Evolutionary conservation across 306 rosid species (phyloP).

Genomic region (Luffa aegyptiaca): DNA sequence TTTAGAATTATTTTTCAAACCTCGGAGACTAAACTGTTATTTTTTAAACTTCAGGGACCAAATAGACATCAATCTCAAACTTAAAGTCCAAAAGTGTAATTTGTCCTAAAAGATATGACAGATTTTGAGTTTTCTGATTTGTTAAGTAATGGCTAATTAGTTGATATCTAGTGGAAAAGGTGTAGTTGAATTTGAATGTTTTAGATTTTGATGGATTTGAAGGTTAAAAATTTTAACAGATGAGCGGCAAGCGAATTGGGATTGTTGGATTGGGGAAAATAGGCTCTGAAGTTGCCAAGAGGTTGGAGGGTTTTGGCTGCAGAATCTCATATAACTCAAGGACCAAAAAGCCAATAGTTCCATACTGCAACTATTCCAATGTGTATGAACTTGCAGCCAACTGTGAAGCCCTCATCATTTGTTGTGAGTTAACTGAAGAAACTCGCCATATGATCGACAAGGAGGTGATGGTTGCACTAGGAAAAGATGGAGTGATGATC

Average conservation of each 20-base stretch:
- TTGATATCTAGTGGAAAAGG: no score
- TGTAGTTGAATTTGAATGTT: no score
- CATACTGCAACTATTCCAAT: conserved; percentile 26
- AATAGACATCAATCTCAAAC: no score
- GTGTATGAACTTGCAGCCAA: conserved; percentile 30
- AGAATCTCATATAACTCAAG: conserved; percentile 33
- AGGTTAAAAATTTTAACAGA: conserved; percentile 11
- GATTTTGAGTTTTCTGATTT: not conserved
- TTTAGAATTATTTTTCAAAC: no score
- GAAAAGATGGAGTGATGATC: conserved; percentile 31
- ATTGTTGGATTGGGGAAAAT: conserved; percentile 45
- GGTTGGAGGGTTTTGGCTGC: conserved; percentile 39
- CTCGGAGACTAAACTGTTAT: no score
- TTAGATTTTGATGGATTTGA: no score
- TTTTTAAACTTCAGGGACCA: no score
- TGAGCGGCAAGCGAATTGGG: conserved; percentile 33
- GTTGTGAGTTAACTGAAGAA: conserved; percentile 34
- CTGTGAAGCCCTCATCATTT: conserved; percentile 26
- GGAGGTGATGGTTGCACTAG: conserved; percentile 33
- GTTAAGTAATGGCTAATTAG: not conserved
- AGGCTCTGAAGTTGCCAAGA: conserved; percentile 38
- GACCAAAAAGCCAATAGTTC: conserved; percentile 17
- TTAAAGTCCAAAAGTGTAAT: no score
- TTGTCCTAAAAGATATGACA: not conserved
- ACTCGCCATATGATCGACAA: conserved; percentile 29